Conservation (phyloP, 257 asterid species). For the Petunia secreta region DNA sequence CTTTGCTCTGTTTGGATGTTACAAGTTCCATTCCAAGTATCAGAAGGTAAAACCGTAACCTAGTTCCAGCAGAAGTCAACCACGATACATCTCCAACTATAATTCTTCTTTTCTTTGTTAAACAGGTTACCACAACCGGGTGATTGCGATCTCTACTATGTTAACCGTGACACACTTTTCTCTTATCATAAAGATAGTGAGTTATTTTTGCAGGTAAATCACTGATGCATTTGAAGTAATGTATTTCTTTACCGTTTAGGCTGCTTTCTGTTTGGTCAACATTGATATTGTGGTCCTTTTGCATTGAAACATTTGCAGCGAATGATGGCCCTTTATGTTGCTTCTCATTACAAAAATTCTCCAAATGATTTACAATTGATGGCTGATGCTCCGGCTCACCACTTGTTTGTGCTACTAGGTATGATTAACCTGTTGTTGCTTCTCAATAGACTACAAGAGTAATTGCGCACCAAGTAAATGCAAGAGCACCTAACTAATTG, state of each 20-base stretch:
- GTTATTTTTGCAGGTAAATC: slow-evolving; percentile 76
- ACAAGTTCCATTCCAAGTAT: slow-evolving; percentile 68
- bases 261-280: slow-evolving; percentile 10
- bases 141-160: slow-evolving; percentile 92
- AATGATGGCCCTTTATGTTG: slow-evolving; percentile 98
- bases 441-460: neutral
- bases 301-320: slow-evolving; percentile 51
- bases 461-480: neutral
- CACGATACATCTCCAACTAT: neutral
- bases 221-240: neutral
- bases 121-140: slow-evolving; percentile 72
- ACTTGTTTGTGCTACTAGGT: slow-evolving; percentile 97
- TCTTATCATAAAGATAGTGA: slow-evolving; percentile 89
- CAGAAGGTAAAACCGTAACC: slow-evolving; percentile 52
- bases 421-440: slow-evolving; percentile 22
- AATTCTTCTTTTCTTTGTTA: slow-evolving; percentile 28
- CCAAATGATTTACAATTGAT: slow-evolving; percentile 93
- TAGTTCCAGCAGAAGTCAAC: slow-evolving; percentile 10
- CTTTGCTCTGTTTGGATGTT: slow-evolving; percentile 85
- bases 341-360: slow-evolving; percentile 95
- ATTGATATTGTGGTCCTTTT: slow-evolving; percentile 20
- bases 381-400: slow-evolving; percentile 99
- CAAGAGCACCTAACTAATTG: slow-evolving; percentile 15
- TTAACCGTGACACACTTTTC: slow-evolving; percentile 93
- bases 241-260: neutral